A percentile compares a stretch with the other conserved stretches of the same genome.
These are phyloP conservation scores for Tuber brumale DNA, from an alignment of 495 filamentous ascomycete species.

Conservation along the genomic window DNA sequence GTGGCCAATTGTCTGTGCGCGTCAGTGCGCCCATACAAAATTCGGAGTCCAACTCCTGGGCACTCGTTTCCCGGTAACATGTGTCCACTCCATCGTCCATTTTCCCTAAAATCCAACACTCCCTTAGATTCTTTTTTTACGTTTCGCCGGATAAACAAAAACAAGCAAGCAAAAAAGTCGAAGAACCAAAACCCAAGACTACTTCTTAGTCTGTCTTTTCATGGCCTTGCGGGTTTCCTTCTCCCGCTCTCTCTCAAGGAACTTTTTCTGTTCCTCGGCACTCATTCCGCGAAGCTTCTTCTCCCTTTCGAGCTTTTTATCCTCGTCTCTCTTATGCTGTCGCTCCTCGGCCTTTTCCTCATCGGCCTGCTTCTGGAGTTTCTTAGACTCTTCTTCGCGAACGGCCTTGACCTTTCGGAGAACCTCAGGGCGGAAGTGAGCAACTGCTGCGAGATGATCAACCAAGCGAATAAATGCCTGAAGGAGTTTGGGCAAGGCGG, in stretches of 20 bases:
- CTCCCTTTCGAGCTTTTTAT: slow-evolving; percentile 91
- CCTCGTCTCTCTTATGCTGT: slow-evolving; percentile 65
- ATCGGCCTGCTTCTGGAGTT: slow-evolving; percentile 72
- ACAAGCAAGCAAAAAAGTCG: not conserved
- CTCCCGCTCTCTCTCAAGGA: slow-evolving; percentile 81
- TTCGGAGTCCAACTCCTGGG: not conserved
- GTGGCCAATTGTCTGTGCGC: not conserved
- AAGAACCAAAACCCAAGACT: not conserved
- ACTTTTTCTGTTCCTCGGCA: slow-evolving; percentile 93
- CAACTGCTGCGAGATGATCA: slow-evolving; percentile 66
- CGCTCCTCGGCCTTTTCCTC: slow-evolving; percentile 94
- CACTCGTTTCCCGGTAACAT: not conserved
- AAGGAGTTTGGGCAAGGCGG: slow-evolving; percentile 66
- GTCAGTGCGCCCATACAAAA: not conserved
- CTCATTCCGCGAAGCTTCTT: slow-evolving; percentile 69
- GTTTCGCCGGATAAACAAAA: not conserved
- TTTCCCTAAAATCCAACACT: not conserved
- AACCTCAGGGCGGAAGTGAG: slow-evolving; percentile 85
- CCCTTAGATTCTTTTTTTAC: not conserved
- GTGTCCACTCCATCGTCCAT: not conserved
- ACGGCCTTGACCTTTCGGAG: slow-evolving; percentile 69
- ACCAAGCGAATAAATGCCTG: slow-evolving; percentile 73
- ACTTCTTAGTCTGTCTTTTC: slow-evolving; percentile 54
- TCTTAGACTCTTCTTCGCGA: slow-evolving; percentile 74
- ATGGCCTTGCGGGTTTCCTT: slow-evolving; percentile 66